Base-by-base conservation (phyloP, 73 alveolate species). In the Paramecium caudatum region DNA sequence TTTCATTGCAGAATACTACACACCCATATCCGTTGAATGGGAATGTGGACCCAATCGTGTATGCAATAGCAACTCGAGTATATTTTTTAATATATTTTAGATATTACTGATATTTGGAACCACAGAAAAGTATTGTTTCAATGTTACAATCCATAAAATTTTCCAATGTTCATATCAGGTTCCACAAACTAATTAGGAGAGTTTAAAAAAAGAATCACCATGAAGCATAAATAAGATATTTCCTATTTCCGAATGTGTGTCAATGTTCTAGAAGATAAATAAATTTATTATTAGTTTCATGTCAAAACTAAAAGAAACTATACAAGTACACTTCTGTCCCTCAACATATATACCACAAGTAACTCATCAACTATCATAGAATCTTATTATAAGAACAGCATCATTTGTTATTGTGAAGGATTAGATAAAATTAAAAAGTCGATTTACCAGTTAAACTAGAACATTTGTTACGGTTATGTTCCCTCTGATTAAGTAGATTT, bases 381-480 rank as follows among this genome's bases (percentile, higher is more conserved):
- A 30, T 33, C 17, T 34, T 65, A 36, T 9, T 33, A 33, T 3
- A 65, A 65, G 49, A 65, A 65, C 34, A 25, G 19, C 5, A 33
- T 65, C n/a, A 33, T 65, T 12, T 30, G 33, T 6, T 65, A 25
- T 36, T 33, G 83, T 65, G 15, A 36, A 33, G 83, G 83, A 13
- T 5, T 65, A 8, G 32, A 65, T 8, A 33, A 12, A 1, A 65
- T 33, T 10, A 65, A 65, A 9, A 33, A 33, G 4, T 30, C 55
- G 17, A 65, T 65, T 33, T 65, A 65, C 34, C 16, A 65, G 39
- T 65, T 65, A 10, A 43, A 65, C 34, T 32, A 12, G 13, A 16
- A 65, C 34, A 65, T 65, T 3, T 65, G 55, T 65, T 65, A 65
- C 33, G 83, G 83, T 65, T 65, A 65, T 65, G 83, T 65, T 32